These are phyloP conservation scores for Fusarium nygamai DNA, from an alignment of 2,329 filamentous ascomycete genomes.

Conservation along the genomic window DNA sequence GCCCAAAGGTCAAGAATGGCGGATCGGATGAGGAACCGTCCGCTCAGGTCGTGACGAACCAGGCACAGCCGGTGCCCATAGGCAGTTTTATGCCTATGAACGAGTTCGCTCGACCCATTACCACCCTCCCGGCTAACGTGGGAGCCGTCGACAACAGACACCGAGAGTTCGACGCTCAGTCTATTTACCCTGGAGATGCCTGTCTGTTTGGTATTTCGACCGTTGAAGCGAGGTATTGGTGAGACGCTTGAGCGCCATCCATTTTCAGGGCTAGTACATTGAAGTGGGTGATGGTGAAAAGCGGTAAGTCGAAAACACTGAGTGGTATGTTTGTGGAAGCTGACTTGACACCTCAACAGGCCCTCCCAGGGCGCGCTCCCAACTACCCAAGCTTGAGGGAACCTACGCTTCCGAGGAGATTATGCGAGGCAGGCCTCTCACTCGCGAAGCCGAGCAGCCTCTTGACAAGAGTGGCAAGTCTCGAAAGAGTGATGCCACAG, in stretches of 20 bases:
- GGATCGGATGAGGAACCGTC: too few relatives aligned
- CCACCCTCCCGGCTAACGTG: not conserved
- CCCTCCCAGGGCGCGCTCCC: too few relatives aligned
- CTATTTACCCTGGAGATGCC: slow-evolving; percentile 61
- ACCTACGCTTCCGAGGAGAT: slow-evolving; percentile 5
- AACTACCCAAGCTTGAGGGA: not conserved
- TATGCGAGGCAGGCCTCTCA: not conserved
- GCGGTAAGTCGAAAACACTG: too few relatives aligned
- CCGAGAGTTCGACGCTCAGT: slow-evolving; percentile 58
- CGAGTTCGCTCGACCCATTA: not conserved
- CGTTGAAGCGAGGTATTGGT: too few relatives aligned
- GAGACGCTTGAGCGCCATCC: too few relatives aligned
- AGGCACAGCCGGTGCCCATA: not conserved
- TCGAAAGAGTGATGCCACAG: slow-evolving; percentile 11
- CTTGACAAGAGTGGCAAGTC: not conserved
- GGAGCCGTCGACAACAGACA: not conserved
- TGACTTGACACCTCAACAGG: too few relatives aligned
- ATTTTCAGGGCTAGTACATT: too few relatives aligned
- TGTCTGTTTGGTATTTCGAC: slow-evolving; percentile 71
- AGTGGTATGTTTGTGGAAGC: too few relatives aligned
- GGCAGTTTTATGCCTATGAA: not conserved
- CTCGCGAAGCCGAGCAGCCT: not conserved
- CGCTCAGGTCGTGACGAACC: not conserved
- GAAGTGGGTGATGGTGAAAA: too few relatives aligned
- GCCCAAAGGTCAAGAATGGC: too few relatives aligned